Conservation (phyloP, 2,329 filamentous ascomycete species). For the Exophiala dermatitidis region DNA sequence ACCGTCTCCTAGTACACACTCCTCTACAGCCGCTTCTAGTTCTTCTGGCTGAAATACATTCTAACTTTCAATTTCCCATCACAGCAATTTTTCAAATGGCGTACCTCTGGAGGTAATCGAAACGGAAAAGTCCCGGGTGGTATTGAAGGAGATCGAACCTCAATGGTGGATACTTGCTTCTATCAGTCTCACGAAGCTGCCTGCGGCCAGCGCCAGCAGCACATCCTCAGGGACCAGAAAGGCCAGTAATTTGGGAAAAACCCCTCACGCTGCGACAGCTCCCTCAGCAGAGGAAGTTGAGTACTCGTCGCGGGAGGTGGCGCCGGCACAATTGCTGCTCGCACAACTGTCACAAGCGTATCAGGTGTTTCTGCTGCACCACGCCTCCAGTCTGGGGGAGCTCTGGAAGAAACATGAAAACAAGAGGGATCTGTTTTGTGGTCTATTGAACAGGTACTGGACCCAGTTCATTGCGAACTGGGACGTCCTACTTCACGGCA, state of each 20-base stretch:
- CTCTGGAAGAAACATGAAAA: constrained; percentile 55
- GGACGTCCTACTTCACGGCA: constrained; percentile 86
- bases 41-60: background rate
- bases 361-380: constrained; percentile 77
- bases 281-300: constrained; percentile 47
- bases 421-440: constrained; percentile 62
- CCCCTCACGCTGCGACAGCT: constrained; percentile 14
- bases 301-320: constrained; percentile 85
- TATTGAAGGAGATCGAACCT: constrained; percentile 77
- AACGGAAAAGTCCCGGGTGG: constrained; percentile 77
- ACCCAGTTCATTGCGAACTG: constrained; percentile 59
- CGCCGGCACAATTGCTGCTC: constrained; percentile 68
- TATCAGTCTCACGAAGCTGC: constrained; percentile 71
- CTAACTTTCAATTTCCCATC: constrained; percentile 1
- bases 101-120: constrained; percentile 76
- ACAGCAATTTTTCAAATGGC: constrained; percentile 71
- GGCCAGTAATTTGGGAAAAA: constrained; percentile 29
- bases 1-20: too few relatives aligned
- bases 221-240: constrained; percentile 34
- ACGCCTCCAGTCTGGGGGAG: constrained; percentile 64
- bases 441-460: constrained; percentile 74
- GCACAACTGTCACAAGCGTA: constrained; percentile 79
- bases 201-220: constrained; percentile 37
- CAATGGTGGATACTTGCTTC: constrained; percentile 96
- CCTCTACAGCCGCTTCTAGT: too few relatives aligned